A percentile compares a stretch with the other conserved stretches of the same genome.
These are phyloP conservation scores for Roridomyces roridus DNA, from an alignment of 768 basidiomycete genomes.

Conservation along the genomic window DNA sequence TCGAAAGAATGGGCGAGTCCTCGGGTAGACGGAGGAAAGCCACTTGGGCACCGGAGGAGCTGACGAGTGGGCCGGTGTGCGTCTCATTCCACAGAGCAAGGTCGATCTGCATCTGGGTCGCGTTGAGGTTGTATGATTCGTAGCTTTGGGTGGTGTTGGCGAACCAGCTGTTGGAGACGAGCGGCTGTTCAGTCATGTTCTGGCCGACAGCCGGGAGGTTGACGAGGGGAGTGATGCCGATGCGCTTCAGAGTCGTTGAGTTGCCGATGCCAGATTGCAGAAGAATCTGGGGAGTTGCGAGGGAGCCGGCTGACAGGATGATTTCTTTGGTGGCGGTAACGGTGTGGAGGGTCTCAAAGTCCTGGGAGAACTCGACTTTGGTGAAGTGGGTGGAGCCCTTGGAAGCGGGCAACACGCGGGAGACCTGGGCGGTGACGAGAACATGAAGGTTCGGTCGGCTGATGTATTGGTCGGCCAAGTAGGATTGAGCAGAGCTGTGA, in stretches of 20 bases:
- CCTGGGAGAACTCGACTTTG: conserved; percentile 29
- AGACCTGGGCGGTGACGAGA: conserved; percentile 24
- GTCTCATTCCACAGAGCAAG: conserved; percentile 30
- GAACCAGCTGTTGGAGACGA: conserved; percentile 27
- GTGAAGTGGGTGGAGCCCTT: conserved; percentile 11
- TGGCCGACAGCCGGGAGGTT: conserved; percentile 35
- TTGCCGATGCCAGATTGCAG: conserved; percentile 39
- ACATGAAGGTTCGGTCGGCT: conserved; percentile 30
- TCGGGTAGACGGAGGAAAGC: conserved; percentile 26
- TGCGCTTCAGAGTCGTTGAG: conserved; percentile 10
- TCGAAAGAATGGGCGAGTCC: conserved; percentile 13
- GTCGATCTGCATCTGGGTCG: conserved; percentile 16
- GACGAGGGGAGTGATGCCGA: conserved; percentile 24
- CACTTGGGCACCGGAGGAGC: conserved; percentile 23
- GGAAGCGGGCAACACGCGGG: conserved; percentile 6
- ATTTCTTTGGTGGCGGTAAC: conserved; percentile 36
- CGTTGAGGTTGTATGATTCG: conserved; percentile 22
- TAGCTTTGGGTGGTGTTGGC: conserved; percentile 24
- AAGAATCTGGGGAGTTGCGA: conserved; percentile 20
- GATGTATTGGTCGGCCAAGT: conserved; percentile 28
- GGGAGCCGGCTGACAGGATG: conserved; percentile 36
- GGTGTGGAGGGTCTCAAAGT: conserved; percentile 7
- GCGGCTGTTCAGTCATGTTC: conserved; percentile 34
- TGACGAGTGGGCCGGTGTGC: conserved; percentile 31
- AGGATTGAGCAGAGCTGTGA: conserved; percentile 30